Percentiles rank a stretch among this genome's conserved stretches.
These are phyloP conservation scores for Xylariomycetidae sp. DNA, from an alignment of 2,329 filamentous ascomycete genomes.

Conservation along the genomic window DNA sequence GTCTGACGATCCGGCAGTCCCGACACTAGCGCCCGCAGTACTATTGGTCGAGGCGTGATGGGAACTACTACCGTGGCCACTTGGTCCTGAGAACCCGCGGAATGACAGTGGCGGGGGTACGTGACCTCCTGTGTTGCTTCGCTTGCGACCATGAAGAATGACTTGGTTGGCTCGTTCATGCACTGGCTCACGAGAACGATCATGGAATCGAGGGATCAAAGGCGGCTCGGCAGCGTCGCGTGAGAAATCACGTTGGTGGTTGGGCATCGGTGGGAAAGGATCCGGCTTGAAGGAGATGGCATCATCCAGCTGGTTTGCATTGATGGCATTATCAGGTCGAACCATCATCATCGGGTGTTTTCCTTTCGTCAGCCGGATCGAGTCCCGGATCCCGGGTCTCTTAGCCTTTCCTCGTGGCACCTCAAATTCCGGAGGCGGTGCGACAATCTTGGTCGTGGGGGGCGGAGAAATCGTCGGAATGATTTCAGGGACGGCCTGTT, in stretches of 20 bases:
- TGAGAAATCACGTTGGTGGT: conserved; percentile 45
- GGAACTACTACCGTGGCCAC: conserved; percentile 32
- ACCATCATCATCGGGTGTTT: conserved; percentile 40
- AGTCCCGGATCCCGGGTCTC: conserved; percentile 69
- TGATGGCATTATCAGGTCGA: conserved; percentile 28
- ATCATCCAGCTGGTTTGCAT: conserved; percentile 34
- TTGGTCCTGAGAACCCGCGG: conserved; percentile 68
- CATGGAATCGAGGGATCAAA: conserved; percentile 64
- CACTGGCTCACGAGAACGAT: conserved; percentile 41
- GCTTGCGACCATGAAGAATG: conserved; percentile 68
- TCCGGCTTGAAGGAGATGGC: conserved; percentile 30
- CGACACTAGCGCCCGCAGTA: conserved; percentile 52
- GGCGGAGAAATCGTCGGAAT: conserved; percentile 42
- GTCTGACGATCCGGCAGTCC: conserved; percentile 57
- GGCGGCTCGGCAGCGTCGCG: conserved; percentile 66
- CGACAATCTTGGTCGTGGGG: conserved; percentile 34
- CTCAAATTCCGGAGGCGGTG: conserved; percentile 47
- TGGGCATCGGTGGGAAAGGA: conserved; percentile 25
- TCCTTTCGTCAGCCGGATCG: conserved; percentile 82
- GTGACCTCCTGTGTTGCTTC: conserved; percentile 82
- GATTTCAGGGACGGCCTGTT: conserved; percentile 73
- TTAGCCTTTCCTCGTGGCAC: conserved; percentile 43
- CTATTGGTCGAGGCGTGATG: conserved; percentile 49
- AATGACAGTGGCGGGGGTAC: conserved; percentile 67
- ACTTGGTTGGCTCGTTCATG: conserved; percentile 39